These are phyloP conservation scores for Penicillium sp. DNA, from an alignment of 2,329 filamentous ascomycete genomes.

Conservation along the genomic window DNA sequence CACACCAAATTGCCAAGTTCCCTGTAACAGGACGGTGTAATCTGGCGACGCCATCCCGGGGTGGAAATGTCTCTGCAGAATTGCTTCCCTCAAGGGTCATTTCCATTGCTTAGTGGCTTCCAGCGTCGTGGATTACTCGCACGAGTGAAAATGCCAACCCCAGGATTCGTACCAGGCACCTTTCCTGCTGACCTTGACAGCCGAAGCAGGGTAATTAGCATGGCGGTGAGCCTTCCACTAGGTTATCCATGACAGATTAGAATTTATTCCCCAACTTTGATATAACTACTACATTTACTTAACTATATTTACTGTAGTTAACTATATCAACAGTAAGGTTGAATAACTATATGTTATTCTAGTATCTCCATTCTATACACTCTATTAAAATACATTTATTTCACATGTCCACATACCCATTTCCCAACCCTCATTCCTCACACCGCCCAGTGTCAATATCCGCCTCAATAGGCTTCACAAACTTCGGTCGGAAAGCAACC, in stretches of 20 bases:
- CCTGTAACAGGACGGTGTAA: constrained; percentile 48
- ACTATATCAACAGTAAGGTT: no score
- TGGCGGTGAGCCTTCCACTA: constrained; percentile 41
- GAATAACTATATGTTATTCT: not conserved
- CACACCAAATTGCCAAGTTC: constrained; percentile 36
- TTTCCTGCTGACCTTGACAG: constrained; percentile 36
- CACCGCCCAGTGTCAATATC: constrained; percentile 3
- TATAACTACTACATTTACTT: no score
- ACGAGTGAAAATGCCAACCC: constrained; percentile 55
- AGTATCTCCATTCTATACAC: not conserved
- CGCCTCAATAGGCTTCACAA: constrained; percentile 3
- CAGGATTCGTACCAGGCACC: constrained; percentile 58
- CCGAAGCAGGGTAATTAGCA: constrained; percentile 41
- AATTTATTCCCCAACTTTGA: rapidly evolving
- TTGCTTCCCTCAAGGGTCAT: constrained; percentile 58
- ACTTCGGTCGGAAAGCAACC: not conserved
- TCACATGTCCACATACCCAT: not conserved
- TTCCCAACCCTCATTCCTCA: not conserved
- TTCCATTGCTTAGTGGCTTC: constrained; percentile 54
- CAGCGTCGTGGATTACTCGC: constrained; percentile 57
- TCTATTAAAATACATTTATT: not conserved
- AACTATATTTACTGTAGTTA: no score
- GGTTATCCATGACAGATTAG: constrained; percentile 45
- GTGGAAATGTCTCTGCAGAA: constrained; percentile 58
- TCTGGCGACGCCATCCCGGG: constrained; percentile 57